Evolutionary conservation across 106 monocot species (phyloP).

Genomic region (Dactylorhiza incarnata): DNA sequence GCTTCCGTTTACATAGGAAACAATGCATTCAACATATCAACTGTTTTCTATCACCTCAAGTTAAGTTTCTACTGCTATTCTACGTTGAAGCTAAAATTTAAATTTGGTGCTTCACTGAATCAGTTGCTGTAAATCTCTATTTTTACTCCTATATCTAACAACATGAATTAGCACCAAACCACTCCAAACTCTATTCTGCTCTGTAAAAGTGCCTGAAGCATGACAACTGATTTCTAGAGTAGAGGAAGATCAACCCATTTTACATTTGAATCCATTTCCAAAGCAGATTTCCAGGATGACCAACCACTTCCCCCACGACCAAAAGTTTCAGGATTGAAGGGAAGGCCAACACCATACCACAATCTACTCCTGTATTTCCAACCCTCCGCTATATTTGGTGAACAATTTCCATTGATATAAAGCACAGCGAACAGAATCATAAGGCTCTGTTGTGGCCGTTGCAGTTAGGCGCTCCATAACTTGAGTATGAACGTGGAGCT

Average conservation of each 20-base stretch:
- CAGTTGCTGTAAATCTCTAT: no score
- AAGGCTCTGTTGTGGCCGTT: conserved; percentile 90
- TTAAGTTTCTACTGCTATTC: no score
- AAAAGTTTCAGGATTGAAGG: conserved; percentile 33
- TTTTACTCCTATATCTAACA: no score
- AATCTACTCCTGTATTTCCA: conserved; percentile 80
- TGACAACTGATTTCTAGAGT: conserved; percentile 73
- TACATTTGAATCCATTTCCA: conserved; percentile 68
- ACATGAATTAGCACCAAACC: no score
- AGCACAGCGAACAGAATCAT: conserved; percentile 84
- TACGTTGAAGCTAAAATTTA: no score
- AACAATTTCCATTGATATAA: conserved; percentile 88
- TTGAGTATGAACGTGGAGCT: no score
- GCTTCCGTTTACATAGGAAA: no score
- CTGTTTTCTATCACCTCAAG: no score
- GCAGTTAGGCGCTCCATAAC: conserved; percentile 91
- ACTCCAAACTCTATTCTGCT: no score
- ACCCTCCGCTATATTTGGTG: conserved; percentile 59
- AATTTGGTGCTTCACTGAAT: no score
- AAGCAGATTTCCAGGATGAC: conserved; percentile 59
- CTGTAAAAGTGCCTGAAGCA: conserved; percentile 76
- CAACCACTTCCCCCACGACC: conserved; percentile 90
- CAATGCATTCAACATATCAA: no score
- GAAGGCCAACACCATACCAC: conserved; percentile 95
- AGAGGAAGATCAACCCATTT: conserved; percentile 83